Evolutionary conservation across 1,284 basidiomycete genomes (phyloP), one percentile per base, ranked within the genome.

Genomic region (Spongiforma sp.): DNA sequence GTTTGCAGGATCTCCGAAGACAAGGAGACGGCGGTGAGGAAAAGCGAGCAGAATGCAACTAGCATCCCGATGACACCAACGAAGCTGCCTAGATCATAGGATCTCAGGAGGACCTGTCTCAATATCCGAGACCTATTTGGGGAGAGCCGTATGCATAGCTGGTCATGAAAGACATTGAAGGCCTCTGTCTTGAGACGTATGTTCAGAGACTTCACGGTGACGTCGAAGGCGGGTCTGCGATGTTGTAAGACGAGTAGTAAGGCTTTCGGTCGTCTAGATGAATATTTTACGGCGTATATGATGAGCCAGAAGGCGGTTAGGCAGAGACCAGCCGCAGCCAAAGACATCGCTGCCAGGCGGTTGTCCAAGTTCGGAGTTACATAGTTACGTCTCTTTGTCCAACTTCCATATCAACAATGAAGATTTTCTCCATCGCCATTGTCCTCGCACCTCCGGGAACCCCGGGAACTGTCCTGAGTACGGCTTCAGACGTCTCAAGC

Each of bases 401-500:
- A 54, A 66, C 73, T 2, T 11, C 46, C 64, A 65, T 28, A 61
- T 62, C 52, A 24, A 68, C 69, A 70, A 92, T 93, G 90, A 93
- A 92, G 84, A 82, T 93, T 65, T 92, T 82, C 73, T 86, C 86
- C 12, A 83, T 93, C 64, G 85, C 90, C 30, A 75, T 93, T 41
- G 73, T 89, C 59, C 81, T 86, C 63, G 82, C 86, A 4, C 86
- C 89, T 12, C 80, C 87, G 21, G 83, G 82, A 34, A 84, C 83
- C 37, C 73, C 88, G 12, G 84, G 86, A 21, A 88, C 88, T 2
- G 79, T 92, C 32, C 88, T 99, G 37, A 84, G 86, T 67, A 86
- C 83, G 43, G 90, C 93, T 14, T 90, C 86, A 65, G 97, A 99
- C 77, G 86, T 99, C 19, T 93, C 91, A 54, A 91, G 91, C 30